phyloP scores from a whole-genome alignment of 2,329 filamentous ascomycete species.

The Calonectria hawksworthii region DNA sequence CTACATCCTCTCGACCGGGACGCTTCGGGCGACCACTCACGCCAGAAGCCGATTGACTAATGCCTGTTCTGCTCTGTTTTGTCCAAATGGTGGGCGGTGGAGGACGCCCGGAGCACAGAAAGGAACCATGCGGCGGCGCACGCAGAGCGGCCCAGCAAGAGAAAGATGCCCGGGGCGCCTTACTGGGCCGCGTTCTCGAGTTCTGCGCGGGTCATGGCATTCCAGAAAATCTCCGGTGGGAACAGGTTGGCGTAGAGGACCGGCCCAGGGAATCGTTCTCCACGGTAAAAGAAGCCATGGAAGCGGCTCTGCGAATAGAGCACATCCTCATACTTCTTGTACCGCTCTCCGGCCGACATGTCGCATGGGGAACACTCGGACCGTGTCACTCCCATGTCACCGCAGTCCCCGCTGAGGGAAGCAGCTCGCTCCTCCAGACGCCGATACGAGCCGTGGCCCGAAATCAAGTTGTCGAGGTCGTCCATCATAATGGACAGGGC shows the following conservation, averaged over 20 bases:
- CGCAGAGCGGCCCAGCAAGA: not conserved
- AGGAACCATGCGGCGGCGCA: not conserved
- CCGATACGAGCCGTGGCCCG: not conserved
- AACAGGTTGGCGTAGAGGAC: not conserved
- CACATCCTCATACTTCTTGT: not conserved
- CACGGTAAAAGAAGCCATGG: too few relatives aligned
- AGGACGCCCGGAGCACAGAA: too few relatives aligned
- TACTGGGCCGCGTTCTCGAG: not conserved
- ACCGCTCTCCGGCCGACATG: not conserved
- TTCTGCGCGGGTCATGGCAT: not conserved
- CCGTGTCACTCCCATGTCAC: not conserved
- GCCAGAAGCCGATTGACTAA: not conserved
- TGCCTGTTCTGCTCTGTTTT: too few relatives aligned
- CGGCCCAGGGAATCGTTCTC: too few relatives aligned
- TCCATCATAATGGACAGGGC: not conserved
- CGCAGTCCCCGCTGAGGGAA: not conserved
- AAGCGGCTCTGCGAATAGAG: not conserved
- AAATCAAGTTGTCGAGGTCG: not conserved
- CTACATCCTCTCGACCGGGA: not conserved
- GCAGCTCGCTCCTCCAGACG: not conserved
- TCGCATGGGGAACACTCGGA: not conserved
- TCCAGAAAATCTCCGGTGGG: not conserved
- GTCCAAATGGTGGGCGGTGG: too few relatives aligned
- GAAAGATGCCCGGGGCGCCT: not conserved
- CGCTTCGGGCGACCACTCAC: not conserved